Conservation (phyloP, 768 basidiomycete species). For the button mushroom (Agaricus bisporus) region DNA sequence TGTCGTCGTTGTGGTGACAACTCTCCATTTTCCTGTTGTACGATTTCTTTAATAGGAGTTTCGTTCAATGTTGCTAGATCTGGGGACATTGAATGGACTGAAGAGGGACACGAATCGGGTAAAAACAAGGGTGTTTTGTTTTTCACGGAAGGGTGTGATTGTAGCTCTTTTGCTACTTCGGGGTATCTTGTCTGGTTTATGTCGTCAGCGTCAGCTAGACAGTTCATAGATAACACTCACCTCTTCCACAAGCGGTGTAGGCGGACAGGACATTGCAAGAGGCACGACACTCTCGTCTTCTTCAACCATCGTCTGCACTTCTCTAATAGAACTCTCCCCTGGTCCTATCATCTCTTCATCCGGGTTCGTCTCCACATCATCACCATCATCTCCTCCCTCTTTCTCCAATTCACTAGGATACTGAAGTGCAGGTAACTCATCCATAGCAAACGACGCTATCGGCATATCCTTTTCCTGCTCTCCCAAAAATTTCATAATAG, state of each 20-base stretch:
- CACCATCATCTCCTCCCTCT: not conserved
- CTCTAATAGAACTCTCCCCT: not conserved
- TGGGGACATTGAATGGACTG: not conserved
- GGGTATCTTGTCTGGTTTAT: not conserved
- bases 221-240: too few species aligned
- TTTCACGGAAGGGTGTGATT: not conserved
- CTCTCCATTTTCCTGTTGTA: not conserved
- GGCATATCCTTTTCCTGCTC: not conserved
- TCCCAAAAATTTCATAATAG: too few species aligned
- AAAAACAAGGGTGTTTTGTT: not conserved
- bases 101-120: not conserved
- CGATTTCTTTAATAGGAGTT: too few species aligned
- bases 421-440: constrained; percentile 1
- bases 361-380: too few species aligned
- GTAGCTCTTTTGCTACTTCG: not conserved
- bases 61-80: too few species aligned
- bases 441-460: not conserved
- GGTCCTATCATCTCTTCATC: not conserved
- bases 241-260: too few species aligned
- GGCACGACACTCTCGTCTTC: not conserved
- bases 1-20: too few species aligned
- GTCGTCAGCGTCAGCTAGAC: too few species aligned
- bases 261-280: too few species aligned
- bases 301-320: not conserved
- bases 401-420: not conserved